These are phyloP conservation scores for Albizia julibrissin DNA, from an alignment of 306 rosid species.

Conservation along the genomic window DNA sequence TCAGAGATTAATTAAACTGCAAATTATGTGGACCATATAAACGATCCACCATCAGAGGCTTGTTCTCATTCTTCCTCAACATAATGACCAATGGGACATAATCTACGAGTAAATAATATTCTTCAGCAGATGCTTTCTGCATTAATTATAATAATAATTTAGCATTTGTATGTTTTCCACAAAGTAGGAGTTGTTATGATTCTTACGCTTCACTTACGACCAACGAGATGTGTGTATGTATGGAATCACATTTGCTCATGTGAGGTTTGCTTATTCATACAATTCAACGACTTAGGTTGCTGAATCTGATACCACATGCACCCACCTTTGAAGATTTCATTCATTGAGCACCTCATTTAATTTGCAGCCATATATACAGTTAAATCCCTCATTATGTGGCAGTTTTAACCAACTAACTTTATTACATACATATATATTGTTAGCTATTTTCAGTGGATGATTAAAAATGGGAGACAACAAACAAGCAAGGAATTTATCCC, in stretches of 20 bases:
- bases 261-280: slow-evolving; percentile 10
- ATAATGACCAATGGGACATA: neutral
- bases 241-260: slow-evolving; percentile 13
- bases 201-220: neutral
- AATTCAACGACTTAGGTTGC: slow-evolving; percentile 10
- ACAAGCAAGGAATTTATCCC: slow-evolving; percentile 56
- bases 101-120: neutral
- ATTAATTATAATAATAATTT: slow-evolving; percentile 15
- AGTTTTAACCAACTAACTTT: neutral
- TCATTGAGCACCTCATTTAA: no score
- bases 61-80: neutral
- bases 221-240: neutral
- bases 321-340: no score
- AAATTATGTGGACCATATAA: neutral
- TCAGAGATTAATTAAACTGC: neutral
- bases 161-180: slow-evolving; percentile 27
- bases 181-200: slow-evolving; percentile 22
- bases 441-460: neutral
- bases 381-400: slow-evolving; percentile 10
- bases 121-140: neutral
- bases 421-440: neutral
- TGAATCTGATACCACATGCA: slow-evolving; percentile 38
- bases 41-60: neutral
- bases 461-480: neutral
- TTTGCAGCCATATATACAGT: neutral